These are phyloP conservation scores for Capsicum chinense DNA, from an alignment of 257 asterid species.

Conservation along the genomic window DNA sequence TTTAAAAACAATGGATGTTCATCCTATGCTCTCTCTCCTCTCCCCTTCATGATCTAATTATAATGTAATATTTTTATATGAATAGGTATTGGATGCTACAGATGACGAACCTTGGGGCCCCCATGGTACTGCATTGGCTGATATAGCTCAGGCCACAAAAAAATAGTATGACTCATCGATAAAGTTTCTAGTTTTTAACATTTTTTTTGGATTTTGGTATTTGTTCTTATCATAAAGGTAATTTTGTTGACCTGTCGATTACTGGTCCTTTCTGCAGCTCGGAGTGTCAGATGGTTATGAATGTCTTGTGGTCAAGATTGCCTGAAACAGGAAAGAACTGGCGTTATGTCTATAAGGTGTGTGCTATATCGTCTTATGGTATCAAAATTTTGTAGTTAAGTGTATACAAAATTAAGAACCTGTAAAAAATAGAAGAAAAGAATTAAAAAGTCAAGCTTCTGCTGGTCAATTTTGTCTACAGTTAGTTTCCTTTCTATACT, in stretches of 20 bases:
- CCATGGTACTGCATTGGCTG: conserved; percentile 93
- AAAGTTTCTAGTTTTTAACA: not conserved
- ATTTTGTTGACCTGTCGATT: not conserved
- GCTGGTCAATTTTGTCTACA: not conserved
- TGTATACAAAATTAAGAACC: not conserved
- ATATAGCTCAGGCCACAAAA: conserved; percentile 89
- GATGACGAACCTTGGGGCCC: conserved; percentile 99
- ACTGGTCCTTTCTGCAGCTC: conserved; percentile 62
- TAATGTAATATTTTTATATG: not conserved
- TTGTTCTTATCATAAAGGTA: not conserved
- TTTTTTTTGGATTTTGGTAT: conserved; percentile 22
- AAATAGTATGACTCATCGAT: conserved; percentile 61
- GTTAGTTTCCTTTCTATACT: not conserved
- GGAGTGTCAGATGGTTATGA: conserved; percentile 89
- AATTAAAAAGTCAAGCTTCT: not conserved
- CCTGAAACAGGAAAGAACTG: conserved; percentile 83
- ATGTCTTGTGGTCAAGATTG: conserved; percentile 86
- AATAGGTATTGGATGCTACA: conserved; percentile 90
- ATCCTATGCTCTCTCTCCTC: not conserved
- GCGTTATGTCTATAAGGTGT: conserved; percentile 92
- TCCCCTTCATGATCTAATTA: conserved; percentile 8
- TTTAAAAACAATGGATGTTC: not conserved
- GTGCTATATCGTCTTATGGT: conserved; percentile 13
- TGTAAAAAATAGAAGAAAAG: not conserved
- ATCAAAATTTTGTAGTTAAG: conserved; percentile 14